These are phyloP conservation scores for Micractinium conductrix DNA, from an alignment of 139 green algal species.

Conservation along the genomic window DNA sequence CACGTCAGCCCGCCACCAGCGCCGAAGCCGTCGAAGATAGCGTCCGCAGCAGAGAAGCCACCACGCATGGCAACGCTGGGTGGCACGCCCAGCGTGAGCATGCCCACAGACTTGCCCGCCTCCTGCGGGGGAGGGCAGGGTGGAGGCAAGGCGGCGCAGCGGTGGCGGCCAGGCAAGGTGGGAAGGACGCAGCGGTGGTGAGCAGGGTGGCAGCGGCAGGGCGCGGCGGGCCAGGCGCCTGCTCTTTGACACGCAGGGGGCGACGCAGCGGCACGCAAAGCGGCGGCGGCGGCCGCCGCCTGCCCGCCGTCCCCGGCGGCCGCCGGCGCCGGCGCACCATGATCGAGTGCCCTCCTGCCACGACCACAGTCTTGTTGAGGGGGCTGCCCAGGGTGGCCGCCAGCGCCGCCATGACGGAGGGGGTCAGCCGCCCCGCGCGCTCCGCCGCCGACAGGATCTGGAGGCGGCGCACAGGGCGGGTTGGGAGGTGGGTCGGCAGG, in stretches of 20 bases:
- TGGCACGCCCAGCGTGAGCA: slow-evolving; percentile 49
- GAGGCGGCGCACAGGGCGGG: too few species aligned
- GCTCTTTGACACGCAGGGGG: too few species aligned
- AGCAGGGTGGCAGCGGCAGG: neutral
- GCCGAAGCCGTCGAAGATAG: slow-evolving; percentile 54
- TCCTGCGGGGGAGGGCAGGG: slow-evolving; percentile 26
- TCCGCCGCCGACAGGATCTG: slow-evolving; percentile 30
- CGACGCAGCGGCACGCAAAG: neutral
- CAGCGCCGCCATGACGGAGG: slow-evolving; percentile 34
- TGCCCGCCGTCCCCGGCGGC: neutral
- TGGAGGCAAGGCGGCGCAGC: neutral
- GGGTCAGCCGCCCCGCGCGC: slow-evolving; percentile 19
- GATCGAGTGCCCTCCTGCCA: slow-evolving; percentile 32
- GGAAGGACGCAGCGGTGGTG: neutral
- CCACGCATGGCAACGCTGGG: slow-evolving; percentile 42
- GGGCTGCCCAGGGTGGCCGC: slow-evolving; percentile 3
- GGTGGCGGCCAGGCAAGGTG: neutral
- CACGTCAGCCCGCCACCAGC: slow-evolving; percentile 54
- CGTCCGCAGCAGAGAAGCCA: slow-evolving; percentile 45
- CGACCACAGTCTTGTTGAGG: slow-evolving; percentile 10
- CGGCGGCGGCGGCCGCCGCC: too few species aligned
- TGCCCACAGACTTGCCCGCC: slow-evolving; percentile 44
- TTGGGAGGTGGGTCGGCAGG: too few species aligned
- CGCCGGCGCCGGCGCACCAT: slow-evolving; percentile 11
- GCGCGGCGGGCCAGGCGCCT: neutral